A percentile compares a stretch with the other conserved stretches of the same genome.
Evolutionary conservation across 352 stramenopile species (phyloP).

Genomic region (Globisporangium canariense): DNA sequence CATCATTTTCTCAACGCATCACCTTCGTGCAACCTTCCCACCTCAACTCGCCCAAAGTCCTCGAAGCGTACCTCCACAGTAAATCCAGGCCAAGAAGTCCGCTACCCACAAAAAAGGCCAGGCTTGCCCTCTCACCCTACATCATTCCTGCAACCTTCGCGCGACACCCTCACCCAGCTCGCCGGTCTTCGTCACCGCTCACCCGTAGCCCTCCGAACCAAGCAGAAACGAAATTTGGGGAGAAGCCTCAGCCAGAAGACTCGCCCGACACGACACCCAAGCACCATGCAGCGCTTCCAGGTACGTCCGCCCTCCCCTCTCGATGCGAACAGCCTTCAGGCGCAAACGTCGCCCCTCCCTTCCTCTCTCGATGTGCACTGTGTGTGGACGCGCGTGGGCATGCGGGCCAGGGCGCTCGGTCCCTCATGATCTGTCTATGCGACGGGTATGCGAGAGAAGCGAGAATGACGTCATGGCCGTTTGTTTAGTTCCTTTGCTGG

Average conservation of each 20-base stretch:
- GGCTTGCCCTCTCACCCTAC: neutral
- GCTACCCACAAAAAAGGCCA: neutral
- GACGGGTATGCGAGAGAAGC: neutral
- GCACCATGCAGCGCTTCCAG: constrained; percentile 62
- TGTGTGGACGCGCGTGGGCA: neutral
- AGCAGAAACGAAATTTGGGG: constrained; percentile 12
- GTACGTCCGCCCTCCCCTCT: constrained; percentile 26
- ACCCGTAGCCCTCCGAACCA: constrained; percentile 6
- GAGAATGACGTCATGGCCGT: neutral
- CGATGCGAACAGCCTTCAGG: neutral
- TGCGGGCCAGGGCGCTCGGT: neutral
- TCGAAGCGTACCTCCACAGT: neutral
- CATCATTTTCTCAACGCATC: neutral
- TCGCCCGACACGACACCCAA: neutral
- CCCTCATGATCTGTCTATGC: neutral
- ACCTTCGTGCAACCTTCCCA: neutral
- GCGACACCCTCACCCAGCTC: neutral
- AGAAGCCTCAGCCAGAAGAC: constrained; percentile 4
- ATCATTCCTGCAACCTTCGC: neutral
- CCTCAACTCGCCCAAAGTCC: neutral
- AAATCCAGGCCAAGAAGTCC: neutral
- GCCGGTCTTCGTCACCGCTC: neutral
- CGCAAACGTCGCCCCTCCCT: neutral
- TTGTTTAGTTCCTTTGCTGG: neutral
- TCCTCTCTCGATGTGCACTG: neutral